Evolutionary conservation across 257 asterid species (phyloP).

Genomic region (Plantago ovata): DNA sequence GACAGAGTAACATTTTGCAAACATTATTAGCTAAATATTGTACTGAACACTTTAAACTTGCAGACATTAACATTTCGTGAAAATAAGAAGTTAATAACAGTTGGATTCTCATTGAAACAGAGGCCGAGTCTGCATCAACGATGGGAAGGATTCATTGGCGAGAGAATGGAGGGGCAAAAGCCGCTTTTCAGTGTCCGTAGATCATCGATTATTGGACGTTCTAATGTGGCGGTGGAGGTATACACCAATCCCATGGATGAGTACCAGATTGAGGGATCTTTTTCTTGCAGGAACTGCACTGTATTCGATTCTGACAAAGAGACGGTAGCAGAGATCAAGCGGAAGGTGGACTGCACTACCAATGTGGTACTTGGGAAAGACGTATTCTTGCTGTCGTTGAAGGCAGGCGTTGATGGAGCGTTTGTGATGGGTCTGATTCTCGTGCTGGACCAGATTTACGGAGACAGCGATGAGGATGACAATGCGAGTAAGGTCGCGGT

Average conservation of each 20-base stretch:
- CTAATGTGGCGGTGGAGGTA: slow-evolving; percentile 49
- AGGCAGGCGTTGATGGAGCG: slow-evolving; percentile 58
- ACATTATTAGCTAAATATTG: too few species aligned
- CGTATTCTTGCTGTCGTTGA: slow-evolving; percentile 38
- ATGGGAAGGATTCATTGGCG: slow-evolving; percentile 75
- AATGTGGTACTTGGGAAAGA: slow-evolving; percentile 60
- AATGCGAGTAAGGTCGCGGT: slow-evolving; percentile 34
- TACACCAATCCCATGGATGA: slow-evolving; percentile 41
- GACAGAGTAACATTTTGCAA: too few species aligned
- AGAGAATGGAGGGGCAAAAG: slow-evolving; percentile 44
- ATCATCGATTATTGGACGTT: slow-evolving; percentile 64
- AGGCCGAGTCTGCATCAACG: slow-evolving; percentile 67
- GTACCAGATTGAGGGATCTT: slow-evolving; percentile 63
- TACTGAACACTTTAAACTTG: too few species aligned
- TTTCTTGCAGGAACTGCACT: slow-evolving; percentile 51
- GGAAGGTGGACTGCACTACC: slow-evolving; percentile 52
- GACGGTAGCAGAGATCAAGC: slow-evolving; percentile 54
- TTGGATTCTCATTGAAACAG: slow-evolving; percentile 21
- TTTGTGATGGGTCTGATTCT: slow-evolving; percentile 65
- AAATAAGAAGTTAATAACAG: background rate
- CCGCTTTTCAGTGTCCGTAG: slow-evolving; percentile 67
- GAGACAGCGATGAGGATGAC: slow-evolving; percentile 25
- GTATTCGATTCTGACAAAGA: slow-evolving; percentile 38
- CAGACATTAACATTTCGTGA: too few species aligned
- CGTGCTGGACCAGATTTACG: slow-evolving; percentile 52